Conservation (phyloP, 2,329 filamentous ascomycete species). For the Cladosporium sp. region DNA sequence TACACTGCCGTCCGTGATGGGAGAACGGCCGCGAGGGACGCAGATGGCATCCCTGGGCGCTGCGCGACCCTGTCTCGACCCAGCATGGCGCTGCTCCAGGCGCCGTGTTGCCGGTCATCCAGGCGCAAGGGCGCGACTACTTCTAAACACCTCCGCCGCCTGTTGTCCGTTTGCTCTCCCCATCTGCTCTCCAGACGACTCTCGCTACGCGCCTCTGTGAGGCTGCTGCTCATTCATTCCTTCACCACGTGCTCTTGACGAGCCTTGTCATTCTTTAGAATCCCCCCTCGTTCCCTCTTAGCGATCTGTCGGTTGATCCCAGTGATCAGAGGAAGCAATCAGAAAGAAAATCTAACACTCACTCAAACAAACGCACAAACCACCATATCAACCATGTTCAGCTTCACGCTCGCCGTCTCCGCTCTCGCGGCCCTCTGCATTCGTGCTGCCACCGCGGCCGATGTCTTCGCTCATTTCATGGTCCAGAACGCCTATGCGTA, state of each 20-base stretch:
- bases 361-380: not conserved
- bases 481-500: constrained; percentile 32
- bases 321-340: too few relatives aligned
- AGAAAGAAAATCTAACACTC: not conserved
- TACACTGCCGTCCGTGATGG: not conserved
- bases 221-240: constrained; percentile 8
- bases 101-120: constrained; percentile 1
- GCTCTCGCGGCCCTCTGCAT: constrained; percentile 16
- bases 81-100: not conserved
- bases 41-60: too few relatives aligned
- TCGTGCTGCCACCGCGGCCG: constrained; percentile 22
- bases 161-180: too few relatives aligned
- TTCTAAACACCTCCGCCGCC: not conserved
- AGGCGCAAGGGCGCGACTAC: constrained; percentile 6
- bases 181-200: constrained; percentile 4
- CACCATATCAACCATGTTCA: constrained; percentile 4
- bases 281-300: not conserved
- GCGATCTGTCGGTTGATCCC: not conserved
- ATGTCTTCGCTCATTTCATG: constrained; percentile 34
- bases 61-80: too few relatives aligned
- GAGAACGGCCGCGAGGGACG: not conserved
- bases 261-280: constrained; percentile 10
- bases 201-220: constrained; percentile 8
- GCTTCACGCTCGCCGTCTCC: constrained; percentile 2
- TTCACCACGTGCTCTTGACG: constrained; percentile 7